phyloP scores from a whole-genome alignment of 2,329 filamentous ascomycete species.

The Neofusicoccum sp. region DNA sequence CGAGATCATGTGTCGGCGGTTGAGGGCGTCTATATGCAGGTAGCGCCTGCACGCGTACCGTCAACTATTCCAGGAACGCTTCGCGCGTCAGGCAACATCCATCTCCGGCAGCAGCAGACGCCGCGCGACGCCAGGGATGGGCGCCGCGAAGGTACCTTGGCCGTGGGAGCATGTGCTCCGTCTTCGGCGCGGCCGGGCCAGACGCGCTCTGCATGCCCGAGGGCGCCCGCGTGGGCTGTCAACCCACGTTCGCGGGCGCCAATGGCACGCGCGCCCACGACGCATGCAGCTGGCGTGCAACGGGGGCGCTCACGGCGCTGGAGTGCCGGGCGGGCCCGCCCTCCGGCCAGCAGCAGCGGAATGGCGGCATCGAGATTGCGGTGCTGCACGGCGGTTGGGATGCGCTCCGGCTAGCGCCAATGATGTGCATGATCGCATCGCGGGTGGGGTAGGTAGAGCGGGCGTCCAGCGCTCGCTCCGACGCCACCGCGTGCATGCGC shows the following conservation, averaged over 20 bases:
- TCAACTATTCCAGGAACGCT: not conserved
- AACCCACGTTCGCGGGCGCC: not conserved
- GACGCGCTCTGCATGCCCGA: no score
- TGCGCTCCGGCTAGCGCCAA: conserved; percentile 4
- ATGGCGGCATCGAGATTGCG: conserved; percentile 11
- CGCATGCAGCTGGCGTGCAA: not conserved
- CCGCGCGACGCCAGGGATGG: not conserved
- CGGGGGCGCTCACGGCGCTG: not conserved
- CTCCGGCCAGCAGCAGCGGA: not conserved
- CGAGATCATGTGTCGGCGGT: conserved; percentile 1
- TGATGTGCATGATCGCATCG: conserved; percentile 16
- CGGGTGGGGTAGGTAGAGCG: conserved; percentile 5
- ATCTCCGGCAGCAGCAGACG: not conserved
- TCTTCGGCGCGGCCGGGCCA: not conserved
- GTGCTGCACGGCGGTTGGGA: conserved; percentile 14
- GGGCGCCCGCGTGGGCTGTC: not conserved
- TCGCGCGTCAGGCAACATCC: not conserved
- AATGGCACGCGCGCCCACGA: no score
- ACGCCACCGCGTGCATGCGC: not conserved
- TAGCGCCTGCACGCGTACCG: not conserved
- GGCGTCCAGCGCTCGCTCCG: not conserved
- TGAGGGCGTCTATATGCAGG: not conserved
- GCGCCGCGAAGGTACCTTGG: not conserved
- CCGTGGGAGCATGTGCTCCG: not conserved
- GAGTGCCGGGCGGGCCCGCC: not conserved